Conservation (phyloP, 805 yeast genomes). For the Saturnispora mendoncae region DNA sequence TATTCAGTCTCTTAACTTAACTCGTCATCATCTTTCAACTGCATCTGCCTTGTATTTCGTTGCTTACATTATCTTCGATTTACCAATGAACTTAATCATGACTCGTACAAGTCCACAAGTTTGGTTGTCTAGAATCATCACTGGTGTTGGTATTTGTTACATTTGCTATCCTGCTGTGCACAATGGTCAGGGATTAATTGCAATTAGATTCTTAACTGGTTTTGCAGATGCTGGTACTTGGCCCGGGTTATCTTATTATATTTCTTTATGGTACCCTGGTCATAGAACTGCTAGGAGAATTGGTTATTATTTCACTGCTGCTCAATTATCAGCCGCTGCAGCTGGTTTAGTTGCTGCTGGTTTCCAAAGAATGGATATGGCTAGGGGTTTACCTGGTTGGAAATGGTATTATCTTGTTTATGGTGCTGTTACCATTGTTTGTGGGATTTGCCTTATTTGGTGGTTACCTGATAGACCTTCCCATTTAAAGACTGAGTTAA, state of each 20-base stretch:
- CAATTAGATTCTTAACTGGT: slow-evolving; percentile 65
- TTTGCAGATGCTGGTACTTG: slow-evolving; percentile 78
- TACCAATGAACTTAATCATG: slow-evolving; percentile 83
- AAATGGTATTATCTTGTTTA: slow-evolving; percentile 79
- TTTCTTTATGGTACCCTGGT: slow-evolving; percentile 78
- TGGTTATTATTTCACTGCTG: slow-evolving; percentile 87
- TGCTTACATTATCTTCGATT: slow-evolving; percentile 75
- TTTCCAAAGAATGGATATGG: slow-evolving; percentile 73
- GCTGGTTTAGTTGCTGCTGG: slow-evolving; percentile 86
- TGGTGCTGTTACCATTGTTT: slow-evolving; percentile 57
- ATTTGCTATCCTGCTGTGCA: slow-evolving; percentile 58
- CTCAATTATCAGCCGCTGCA: slow-evolving; percentile 84
- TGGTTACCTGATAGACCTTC: slow-evolving; percentile 82
- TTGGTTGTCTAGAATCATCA: slow-evolving; percentile 73
- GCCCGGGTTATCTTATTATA: slow-evolving; percentile 84
- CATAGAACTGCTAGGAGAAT: slow-evolving; percentile 68
- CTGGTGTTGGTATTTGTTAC: slow-evolving; percentile 70
- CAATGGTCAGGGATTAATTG: slow-evolving; percentile 55
- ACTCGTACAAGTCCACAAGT: slow-evolving; percentile 76
- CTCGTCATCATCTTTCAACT: slow-evolving; percentile 51
- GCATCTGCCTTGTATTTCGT: slow-evolving; percentile 79
- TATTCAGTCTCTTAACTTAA: slow-evolving; percentile 39
- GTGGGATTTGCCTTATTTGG: slow-evolving; percentile 60
- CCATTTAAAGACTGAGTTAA: slow-evolving; percentile 17
- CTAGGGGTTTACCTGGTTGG: slow-evolving; percentile 67